Conservation (phyloP, 768 basidiomycete genomes). For the Rhizopogon salebrosus region DNA sequence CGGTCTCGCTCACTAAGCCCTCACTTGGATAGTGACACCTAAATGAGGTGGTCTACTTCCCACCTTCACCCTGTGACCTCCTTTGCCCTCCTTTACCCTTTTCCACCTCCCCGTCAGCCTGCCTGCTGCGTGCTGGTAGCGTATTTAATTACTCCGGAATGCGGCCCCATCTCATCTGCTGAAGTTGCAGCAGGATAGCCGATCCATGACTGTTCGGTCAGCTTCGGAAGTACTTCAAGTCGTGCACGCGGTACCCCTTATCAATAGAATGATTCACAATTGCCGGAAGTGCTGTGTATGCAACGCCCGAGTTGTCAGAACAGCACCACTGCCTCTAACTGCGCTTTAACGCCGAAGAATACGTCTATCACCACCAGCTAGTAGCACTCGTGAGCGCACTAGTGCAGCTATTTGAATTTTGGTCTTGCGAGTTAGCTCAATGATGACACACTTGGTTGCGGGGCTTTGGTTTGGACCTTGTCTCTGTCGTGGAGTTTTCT, state of each 20-base stretch:
- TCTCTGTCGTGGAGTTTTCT: too few species aligned
- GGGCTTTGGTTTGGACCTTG: too few species aligned
- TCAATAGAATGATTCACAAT: neutral
- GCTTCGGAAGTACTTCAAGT: too few species aligned
- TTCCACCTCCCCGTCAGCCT: neutral
- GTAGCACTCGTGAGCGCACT: neutral
- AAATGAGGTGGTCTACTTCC: slow-evolving; percentile 20
- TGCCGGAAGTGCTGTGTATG: neutral
- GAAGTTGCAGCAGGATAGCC: neutral
- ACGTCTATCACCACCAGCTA: neutral
- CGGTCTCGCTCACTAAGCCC: slow-evolving; percentile 9
- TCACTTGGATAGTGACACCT: slow-evolving; percentile 8
- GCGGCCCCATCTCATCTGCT: neutral
- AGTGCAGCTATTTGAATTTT: neutral
- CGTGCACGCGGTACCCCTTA: neutral
- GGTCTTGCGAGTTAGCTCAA: slow-evolving; percentile 12
- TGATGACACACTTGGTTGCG: too few species aligned
- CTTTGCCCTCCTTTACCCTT: too few species aligned
- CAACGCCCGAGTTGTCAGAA: neutral
- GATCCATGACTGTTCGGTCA: neutral
- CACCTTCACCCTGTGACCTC: slow-evolving; percentile 13
- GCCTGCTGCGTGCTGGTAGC: neutral
- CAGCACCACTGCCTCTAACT: neutral
- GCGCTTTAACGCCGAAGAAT: slow-evolving; percentile 26
- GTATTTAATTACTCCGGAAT: neutral